These are phyloP conservation scores for Malassezia yamatoensis DNA, from an alignment of 1,284 basidiomycete species.

Conservation along the genomic window DNA sequence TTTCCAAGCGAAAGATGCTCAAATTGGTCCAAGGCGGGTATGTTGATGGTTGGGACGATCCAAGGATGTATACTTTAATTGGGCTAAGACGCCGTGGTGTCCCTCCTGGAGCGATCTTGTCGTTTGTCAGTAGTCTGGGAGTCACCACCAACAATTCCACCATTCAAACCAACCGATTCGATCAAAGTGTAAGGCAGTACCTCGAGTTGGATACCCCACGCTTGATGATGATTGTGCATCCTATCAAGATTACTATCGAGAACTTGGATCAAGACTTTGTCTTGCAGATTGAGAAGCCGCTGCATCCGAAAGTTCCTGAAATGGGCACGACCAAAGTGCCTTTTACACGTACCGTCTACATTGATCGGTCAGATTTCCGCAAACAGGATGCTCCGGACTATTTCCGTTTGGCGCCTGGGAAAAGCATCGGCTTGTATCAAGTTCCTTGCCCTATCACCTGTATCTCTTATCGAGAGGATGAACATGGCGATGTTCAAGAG, in stretches of 20 bases:
- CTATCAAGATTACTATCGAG: slow-evolving; percentile 73
- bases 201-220: slow-evolving; percentile 80
- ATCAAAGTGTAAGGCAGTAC: slow-evolving; percentile 76
- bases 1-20: slow-evolving; percentile 91
- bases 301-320: slow-evolving; percentile 86
- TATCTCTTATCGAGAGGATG: slow-evolving; percentile 69
- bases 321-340: slow-evolving; percentile 74
- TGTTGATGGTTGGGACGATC: slow-evolving; percentile 93
- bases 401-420: slow-evolving; percentile 92
- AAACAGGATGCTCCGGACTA: slow-evolving; percentile 84
- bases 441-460: slow-evolving; percentile 93
- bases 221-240: slow-evolving; percentile 81
- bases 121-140: slow-evolving; percentile 83
- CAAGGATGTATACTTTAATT: slow-evolving; percentile 93
- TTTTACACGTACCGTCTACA: slow-evolving; percentile 81
- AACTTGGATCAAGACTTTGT: slow-evolving; percentile 81
- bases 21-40: slow-evolving; percentile 73
- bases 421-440: slow-evolving; percentile 91
- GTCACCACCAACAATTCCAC: slow-evolving; percentile 73
- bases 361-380: slow-evolving; percentile 89
- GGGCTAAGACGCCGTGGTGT: slow-evolving; percentile 86
- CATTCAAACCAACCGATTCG: slow-evolving; percentile 80
- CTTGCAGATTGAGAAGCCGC: slow-evolving; percentile 72
- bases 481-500: slow-evolving; percentile 58
- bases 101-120: slow-evolving; percentile 85